A percentile compares a stretch with the other conserved stretches of the same genome.
These are phyloP conservation scores for Sugiyamaella smithiae DNA, from an alignment of 805 yeast genomes.

Conservation along the genomic window DNA sequence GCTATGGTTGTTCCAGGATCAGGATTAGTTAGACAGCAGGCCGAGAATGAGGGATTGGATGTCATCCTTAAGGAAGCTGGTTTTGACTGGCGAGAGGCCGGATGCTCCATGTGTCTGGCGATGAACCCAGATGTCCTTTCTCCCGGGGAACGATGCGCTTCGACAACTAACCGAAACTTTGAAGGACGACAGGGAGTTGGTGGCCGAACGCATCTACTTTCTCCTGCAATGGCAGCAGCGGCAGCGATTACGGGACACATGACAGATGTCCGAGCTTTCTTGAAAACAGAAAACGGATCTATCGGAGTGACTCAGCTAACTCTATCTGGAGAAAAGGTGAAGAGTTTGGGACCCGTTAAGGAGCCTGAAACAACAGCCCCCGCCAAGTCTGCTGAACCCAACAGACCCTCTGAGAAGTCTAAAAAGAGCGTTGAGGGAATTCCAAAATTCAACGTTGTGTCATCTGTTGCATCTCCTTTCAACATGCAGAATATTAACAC, in stretches of 20 bases:
- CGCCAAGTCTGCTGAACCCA: neutral
- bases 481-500: constrained; percentile 95
- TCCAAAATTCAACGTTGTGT: constrained; percentile 30
- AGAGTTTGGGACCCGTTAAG: neutral
- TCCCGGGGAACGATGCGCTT: constrained; percentile 96
- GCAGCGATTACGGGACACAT: constrained; percentile 85
- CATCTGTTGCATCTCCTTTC: constrained; percentile 79
- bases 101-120: constrained; percentile 98
- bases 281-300: constrained; percentile 20
- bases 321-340: neutral
- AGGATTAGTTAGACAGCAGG: constrained; percentile 87
- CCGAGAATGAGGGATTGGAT: constrained; percentile 91
- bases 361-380: neutral
- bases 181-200: constrained; percentile 98
- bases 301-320: neutral
- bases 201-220: constrained; percentile 94
- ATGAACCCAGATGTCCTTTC: constrained; percentile 96
- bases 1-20: constrained; percentile 97
- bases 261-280: constrained; percentile 80
- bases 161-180: constrained; percentile 97
- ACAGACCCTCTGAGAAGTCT: neutral
- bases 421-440: neutral
- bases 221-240: constrained; percentile 99
- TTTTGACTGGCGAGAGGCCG: constrained; percentile 98
- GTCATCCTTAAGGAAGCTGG: constrained; percentile 83